Evolutionary conservation across 2,329 filamentous ascomycete species (phyloP), one percentile per base, ranked within the genome.

Genomic region (Arachnomyces sp.): DNA sequence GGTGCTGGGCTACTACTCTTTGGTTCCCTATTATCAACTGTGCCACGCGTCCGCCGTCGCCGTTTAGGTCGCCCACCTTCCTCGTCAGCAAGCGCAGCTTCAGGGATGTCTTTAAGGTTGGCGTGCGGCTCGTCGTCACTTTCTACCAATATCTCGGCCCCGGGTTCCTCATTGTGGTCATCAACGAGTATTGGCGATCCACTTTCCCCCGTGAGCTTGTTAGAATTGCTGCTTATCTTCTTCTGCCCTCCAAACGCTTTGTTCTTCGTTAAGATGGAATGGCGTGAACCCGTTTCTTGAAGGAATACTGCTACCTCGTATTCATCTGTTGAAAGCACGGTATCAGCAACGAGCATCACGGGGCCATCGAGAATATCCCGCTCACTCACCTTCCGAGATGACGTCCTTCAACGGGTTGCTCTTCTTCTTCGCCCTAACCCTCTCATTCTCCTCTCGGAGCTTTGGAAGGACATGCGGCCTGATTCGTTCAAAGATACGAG

Each of bases 301-400:
- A 98, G 71, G 65, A 95, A 96, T 49, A 98, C 84, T 29, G 88
- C 85, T 11, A 95, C 87, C 58, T 96, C 88, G 57, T 95, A 98
- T 51, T 94, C 90, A 62, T 95, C 90, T 92, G 52, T 40, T 45
- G 33, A 38, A 49, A 44, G 20, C 39, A 36, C 14, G 13, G 31
- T 34, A 30, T 40, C 12, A 20, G 18, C 29, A 30, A 25, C 25
- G 31, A 12, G 12, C n/a, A 15, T n/a, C n/a, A n/a, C n/a, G 18
- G 16, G 13, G 14, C 11, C 20, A 14, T 9, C 28, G 34, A 17
- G 16, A 35, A 25, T 13, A 28, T 31, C 44, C 7, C 13, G 14
- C 32, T 38, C 37, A 58, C 72, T 45, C 62, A 90, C 88, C 88
- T 72, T 84, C 72, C 8, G 77, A 71, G 12, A 95, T 78, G 0